Evolutionary conservation across 768 basidiomycete genomes (phyloP), one percentile per base, ranked within the genome.

Genomic region (Podaxis mareebaensis): DNA sequence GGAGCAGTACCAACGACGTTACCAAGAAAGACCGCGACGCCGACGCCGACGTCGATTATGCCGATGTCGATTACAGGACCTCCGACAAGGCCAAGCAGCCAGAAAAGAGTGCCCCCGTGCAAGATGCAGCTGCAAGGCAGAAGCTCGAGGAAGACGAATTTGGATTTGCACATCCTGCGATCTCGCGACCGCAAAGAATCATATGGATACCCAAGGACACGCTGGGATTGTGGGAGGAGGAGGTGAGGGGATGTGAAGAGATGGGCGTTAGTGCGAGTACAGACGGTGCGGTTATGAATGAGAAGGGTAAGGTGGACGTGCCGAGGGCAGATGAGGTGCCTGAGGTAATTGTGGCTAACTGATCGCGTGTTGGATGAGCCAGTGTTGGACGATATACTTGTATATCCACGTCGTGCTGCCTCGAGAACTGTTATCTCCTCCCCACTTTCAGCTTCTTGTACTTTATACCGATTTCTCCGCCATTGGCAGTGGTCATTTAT

Each of bases 161-260:
- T 69, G 89, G 90, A 12, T 98, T 96, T 77, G 87, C 91, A 52
- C 96, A 96, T 69, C 96, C 96, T 15, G 94, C 94, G 6, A 81
- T 85, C 60, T 85, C 79, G 65, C 75, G 85, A 56, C 86, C 91
- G 53, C 92, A 95, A 75, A 81, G 88, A 65, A 80, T 86, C 4
- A 78, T 98, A 36, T 99, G 96, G 96, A 74, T 98, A 59, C 93
- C 96, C 22, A 75, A 77, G 42, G 96, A 99, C 72, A 68, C 74
- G 24, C 76, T 85, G n/a, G 87, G 88, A 8, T 70, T 94, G 59
- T 75, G 78, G 40, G 84, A 84, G 64, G 85, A 81, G 78, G 71
- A 72, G 77, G 85, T 83, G 66, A 71, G 76, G 65, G 84, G 75
- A 65, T 88, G 88, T 72, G 81, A 83, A 71, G 91, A 91, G 22